phyloP scores from a whole-genome alignment of 2,329 filamentous ascomycete genomes.

The Elsinoe ampelina region DNA sequence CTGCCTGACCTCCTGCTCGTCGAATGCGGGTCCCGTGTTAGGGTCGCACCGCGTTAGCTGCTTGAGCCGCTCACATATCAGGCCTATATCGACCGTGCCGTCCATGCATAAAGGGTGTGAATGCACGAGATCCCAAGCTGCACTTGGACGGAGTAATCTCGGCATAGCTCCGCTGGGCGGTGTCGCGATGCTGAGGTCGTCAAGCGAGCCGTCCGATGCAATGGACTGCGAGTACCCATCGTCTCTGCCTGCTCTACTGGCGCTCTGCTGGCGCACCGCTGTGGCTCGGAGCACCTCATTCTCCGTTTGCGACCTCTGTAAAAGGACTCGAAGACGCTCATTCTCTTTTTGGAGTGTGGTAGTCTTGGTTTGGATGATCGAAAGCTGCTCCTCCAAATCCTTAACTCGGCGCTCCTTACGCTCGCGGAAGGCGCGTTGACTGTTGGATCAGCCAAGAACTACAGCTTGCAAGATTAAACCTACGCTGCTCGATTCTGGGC shows the following conservation, averaged over 20 bases:
- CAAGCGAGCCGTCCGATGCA: background rate
- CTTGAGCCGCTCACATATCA: conserved; percentile 72
- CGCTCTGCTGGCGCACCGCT: conserved; percentile 33
- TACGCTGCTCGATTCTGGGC: conserved; percentile 67
- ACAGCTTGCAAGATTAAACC: conserved; percentile 25
- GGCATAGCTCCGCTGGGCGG: conserved; percentile 18
- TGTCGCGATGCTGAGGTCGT: conserved; percentile 16
- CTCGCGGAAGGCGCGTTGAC: conserved; percentile 91
- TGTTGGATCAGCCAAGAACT: conserved; percentile 30
- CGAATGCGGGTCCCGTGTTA: conserved; percentile 68
- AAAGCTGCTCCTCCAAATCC: conserved; percentile 81
- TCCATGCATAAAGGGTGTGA: conserved; percentile 65
- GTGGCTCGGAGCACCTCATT: conserved; percentile 88
- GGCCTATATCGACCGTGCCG: conserved; percentile 70
- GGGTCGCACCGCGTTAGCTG: conserved; percentile 71
- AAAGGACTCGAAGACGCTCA: conserved; percentile 71
- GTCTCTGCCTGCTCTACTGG: background rate
- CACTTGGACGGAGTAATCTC: conserved; percentile 59
- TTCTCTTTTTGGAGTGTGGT: conserved; percentile 70
- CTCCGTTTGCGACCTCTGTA: conserved; percentile 77
- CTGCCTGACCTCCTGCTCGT: conserved; percentile 60
- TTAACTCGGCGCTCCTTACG: conserved; percentile 91
- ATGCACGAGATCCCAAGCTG: conserved; percentile 86
- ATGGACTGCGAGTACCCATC: background rate
- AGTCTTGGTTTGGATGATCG: conserved; percentile 63